Evolutionary conservation across 768 basidiomycete species (phyloP), one percentile per base, ranked within the genome.

Genomic region (Cystofilobasidium ferigula): DNA sequence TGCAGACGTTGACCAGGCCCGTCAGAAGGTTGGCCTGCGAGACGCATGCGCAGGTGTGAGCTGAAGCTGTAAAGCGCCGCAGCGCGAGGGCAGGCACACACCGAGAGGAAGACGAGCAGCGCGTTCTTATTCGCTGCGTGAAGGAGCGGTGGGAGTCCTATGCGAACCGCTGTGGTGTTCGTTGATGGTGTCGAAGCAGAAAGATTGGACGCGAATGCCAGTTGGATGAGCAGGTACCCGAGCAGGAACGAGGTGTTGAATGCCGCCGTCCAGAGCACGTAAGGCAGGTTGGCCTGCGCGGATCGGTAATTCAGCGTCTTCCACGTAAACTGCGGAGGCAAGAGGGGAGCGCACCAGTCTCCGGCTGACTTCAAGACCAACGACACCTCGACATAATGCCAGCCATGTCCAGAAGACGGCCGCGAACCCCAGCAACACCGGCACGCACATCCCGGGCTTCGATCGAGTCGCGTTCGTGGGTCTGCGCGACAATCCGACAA

Each of bases 231-330:
- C 47, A 92, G 79, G 77, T 95, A 94, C 16, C 82, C 84, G 7
- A 91, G 80, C 20, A 97, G 77, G 78, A 91, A 91, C 3, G 85
- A 81, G 0, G 86, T 85, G 74, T 97, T 98, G 83, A 83, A 94
- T 13, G 89, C 91, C 0, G 83, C 82, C 10, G 87, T 82, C 91
- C 93, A 97, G 22, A 91, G 75, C 40, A 92, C 84, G 75, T 99
- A 98, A 5, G 87, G 81, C 35, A 90, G 71, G 72, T 98, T 97
- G 53, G 86, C 88, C 92, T 93, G 68, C 8, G 18, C n/a, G 57
- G 32, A 18, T 20, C 40, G n/a, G n/a, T n/a, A n/a, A n/a, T n/a
- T n/a, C n/a, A n/a, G n/a, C n/a, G n/a, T n/a, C n/a, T n/a, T n/a
- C n/a, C n/a, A n/a, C n/a, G n/a, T n/a, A n/a, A n/a, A n/a, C n/a